phyloP scores from a whole-genome alignment of 2,329 filamentous ascomycete genomes.

The Colletotrichum musae region DNA sequence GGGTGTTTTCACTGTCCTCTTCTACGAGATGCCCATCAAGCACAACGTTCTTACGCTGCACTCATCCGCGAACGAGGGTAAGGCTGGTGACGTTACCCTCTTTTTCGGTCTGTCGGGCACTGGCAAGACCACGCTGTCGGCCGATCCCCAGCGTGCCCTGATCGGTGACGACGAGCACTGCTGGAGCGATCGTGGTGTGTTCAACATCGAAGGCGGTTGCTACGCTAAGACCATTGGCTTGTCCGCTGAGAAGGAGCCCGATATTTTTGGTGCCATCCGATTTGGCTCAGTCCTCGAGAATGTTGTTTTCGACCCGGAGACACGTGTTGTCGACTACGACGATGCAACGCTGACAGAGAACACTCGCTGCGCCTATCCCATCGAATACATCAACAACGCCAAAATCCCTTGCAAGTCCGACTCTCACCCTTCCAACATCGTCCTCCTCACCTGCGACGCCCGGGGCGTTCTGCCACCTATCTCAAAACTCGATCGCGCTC shows the following conservation, averaged over 20 bases:
- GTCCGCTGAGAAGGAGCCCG: conserved; percentile 98
- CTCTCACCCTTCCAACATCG: conserved; percentile 95
- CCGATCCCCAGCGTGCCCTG: conserved; percentile 94
- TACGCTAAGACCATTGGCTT: conserved; percentile 99
- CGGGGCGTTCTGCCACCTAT: conserved; percentile 97
- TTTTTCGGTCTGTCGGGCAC: conserved; percentile 99
- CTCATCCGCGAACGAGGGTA: conserved; percentile 98
- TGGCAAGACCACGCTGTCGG: conserved; percentile 98
- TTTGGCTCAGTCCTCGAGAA: conserved; percentile 99
- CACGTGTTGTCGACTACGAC: conserved; percentile 94
- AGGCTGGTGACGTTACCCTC: conserved; percentile 94
- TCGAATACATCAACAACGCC: conserved; percentile 98
- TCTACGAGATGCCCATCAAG: conserved; percentile 99
- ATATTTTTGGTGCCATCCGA: conserved; percentile 95
- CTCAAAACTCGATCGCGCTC: conserved; percentile 92
- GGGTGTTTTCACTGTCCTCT: conserved; percentile 98
- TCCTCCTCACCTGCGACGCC: conserved; percentile 96
- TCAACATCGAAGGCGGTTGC: conserved; percentile 99
- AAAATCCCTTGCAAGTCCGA: conserved; percentile 95
- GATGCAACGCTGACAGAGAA: conserved; percentile 97
- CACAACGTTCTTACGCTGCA: conserved; percentile 99
- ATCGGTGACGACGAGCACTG: conserved; percentile 99
- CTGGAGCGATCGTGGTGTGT: conserved; percentile 96
- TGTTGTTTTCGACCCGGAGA: conserved; percentile 94
- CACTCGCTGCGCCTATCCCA: conserved; percentile 97